phyloP scores from a whole-genome alignment of 106 monocot genomes.

The Acorus calamus region DNA sequence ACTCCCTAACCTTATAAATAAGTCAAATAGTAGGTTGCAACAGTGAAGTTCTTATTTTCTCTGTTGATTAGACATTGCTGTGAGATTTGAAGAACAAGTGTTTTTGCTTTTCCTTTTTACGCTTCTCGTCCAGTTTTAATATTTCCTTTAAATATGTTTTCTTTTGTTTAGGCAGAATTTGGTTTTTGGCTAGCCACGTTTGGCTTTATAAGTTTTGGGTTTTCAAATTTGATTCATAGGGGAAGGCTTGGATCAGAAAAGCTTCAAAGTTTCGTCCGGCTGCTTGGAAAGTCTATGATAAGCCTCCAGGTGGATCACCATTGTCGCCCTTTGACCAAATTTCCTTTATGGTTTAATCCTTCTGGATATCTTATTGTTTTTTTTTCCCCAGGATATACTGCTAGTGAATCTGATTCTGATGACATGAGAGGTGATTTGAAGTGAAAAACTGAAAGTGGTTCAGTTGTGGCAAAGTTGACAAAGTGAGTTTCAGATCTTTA shows the following conservation, averaged over 20 bases:
- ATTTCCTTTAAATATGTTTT: background rate
- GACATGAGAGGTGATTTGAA: conserved; percentile 2
- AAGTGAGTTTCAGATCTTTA: too few relatives aligned
- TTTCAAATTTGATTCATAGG: background rate
- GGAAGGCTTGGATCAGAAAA: conserved; percentile 15
- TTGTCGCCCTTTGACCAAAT: too few relatives aligned
- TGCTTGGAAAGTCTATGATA: conserved; percentile 14
- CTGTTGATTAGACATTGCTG: too few relatives aligned
- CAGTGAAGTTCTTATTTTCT: too few relatives aligned
- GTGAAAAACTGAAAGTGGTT: background rate
- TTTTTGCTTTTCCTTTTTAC: too few relatives aligned
- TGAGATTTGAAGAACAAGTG: too few relatives aligned
- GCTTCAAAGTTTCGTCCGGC: conserved; percentile 14
- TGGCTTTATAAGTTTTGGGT: background rate
- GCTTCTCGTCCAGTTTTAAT: too few relatives aligned
- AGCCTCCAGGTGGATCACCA: conserved; percentile 11
- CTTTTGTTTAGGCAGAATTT: background rate
- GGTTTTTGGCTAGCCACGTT: background rate
- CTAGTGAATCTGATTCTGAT: conserved; percentile 18
- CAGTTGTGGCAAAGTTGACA: too few relatives aligned
- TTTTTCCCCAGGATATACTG: conserved; percentile 6
- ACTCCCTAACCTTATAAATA: too few relatives aligned
- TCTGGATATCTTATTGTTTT: background rate
- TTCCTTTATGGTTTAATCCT: background rate
- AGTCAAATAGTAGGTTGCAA: too few relatives aligned